Evolutionary conservation across 129 eudicot species (phyloP).

Genomic region (Artemisia annua): DNA sequence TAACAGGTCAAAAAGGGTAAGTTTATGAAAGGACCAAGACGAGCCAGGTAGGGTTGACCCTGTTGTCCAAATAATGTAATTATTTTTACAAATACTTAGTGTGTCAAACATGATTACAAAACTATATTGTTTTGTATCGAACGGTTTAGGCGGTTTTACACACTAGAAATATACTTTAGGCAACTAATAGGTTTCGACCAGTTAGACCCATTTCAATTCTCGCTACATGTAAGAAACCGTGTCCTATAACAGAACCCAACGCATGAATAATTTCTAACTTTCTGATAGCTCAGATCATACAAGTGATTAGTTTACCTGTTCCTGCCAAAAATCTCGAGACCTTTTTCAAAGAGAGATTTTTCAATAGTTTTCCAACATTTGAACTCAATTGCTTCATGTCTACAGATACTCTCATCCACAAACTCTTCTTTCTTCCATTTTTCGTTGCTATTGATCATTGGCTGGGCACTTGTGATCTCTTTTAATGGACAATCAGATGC

Average conservation of each 20-base stretch:
- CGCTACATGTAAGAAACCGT: not conserved
- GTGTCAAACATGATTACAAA: constrained; percentile 3
- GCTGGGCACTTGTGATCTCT: constrained; percentile 38
- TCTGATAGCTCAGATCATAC: constrained; percentile 9
- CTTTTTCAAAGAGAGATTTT: constrained; percentile 84
- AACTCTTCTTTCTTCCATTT: constrained; percentile 63
- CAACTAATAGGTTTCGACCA: too few relatives aligned
- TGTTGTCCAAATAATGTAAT: not conserved
- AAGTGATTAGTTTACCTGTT: constrained; percentile 57
- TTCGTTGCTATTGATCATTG: constrained; percentile 35
- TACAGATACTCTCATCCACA: constrained; percentile 59
- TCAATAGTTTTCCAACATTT: constrained; percentile 76
- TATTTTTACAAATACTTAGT: not conserved
- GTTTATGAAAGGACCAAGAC: not conserved
- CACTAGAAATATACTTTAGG: too few relatives aligned
- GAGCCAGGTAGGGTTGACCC: not conserved
- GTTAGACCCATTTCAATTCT: too few relatives aligned
- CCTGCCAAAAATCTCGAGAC: constrained; percentile 81
- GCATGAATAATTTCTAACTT: constrained; percentile 13
- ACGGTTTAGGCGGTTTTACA: too few relatives aligned
- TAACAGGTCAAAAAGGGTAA: not conserved
- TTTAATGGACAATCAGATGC: constrained; percentile 39
- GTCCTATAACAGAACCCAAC: constrained; percentile 7
- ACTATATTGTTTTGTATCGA: not conserved
- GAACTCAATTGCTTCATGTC: constrained; percentile 47